Base-by-base conservation (phyloP, 78 protist genomes). In the Dictyostelium purpureum region DNA sequence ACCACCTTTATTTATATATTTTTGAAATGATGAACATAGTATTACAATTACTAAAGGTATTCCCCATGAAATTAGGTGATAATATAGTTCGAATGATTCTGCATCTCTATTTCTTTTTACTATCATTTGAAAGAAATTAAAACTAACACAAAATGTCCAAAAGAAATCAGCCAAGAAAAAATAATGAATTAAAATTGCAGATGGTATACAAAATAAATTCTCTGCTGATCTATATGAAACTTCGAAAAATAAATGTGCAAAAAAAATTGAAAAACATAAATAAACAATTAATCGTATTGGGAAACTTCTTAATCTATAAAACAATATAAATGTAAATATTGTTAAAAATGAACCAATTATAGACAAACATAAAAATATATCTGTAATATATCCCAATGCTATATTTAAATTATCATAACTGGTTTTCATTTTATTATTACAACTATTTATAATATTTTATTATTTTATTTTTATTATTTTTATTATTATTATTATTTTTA, bases 111-210 rank as follows among this genome's bases (percentile, higher is more conserved):
- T 79, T 40, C 95, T 42, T 59, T 56, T 61, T 3, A 78, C 76
- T 28, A 61, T 78, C 87, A 78, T 56, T 56, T 78, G 87, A 78
- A 24, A 75, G 81, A 75, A 75, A 52, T 75, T 75, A n/a, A 75
- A 75, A 19, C 67, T 38, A 51, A 75, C 89, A 16, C 89, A 90
- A 42, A 90, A 90, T 40, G 91, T 80, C 95, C 95, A 90, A 69
- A 77, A 37, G 56, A 90, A 90, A 47, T 90, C 81, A 0, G 95
- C 73, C 73, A 90, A 70, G 79, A 90, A 90, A 43, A 90, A 90
- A 21, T 71, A 90, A 18, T 90, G 95, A 16, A 90, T 31, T 5
- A 90, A 37, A 33, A 80, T 43, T 18, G 79, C 94, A 6, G 73
- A 12, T 45, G 95, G 80, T 0, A 90, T 6, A 43, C 95, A 79